Evolutionary conservation across 2,329 filamentous ascomycete genomes (phyloP), one percentile per base, ranked within the genome.

Genomic region (Botryotinia calthae): DNA sequence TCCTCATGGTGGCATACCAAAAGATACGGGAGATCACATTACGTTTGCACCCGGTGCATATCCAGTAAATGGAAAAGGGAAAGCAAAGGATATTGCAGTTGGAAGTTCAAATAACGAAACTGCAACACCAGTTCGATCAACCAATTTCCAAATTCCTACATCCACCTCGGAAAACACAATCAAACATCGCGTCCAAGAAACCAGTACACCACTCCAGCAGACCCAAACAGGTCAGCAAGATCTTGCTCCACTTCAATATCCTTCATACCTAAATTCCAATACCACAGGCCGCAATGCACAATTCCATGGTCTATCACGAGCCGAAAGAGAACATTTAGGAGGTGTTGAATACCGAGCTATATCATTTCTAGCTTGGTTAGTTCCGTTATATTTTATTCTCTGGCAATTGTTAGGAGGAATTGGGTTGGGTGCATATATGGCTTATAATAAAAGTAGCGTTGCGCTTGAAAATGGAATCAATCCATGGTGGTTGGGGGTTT

Each of bases 401-500:
- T 91, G 87, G 84, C 89, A 91, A 78, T 72, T 90, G 2, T 79
- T 91, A 6, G 87, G 87, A 2, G 85, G 84, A 74, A 77, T 91
- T n/a, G 86, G 86, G 2, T 82, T 91, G 16, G 90, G 87, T 16
- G 88, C 87, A 25, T 92, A 88, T 84, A 87, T 91, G 71, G 84
- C 84, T 25, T 80, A 83, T 73, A 84, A 90, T 74, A 84, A 84
- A 61, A 82, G 87, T 0, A 81, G 82, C 14, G 82, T 84, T 6
- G 84, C 88, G 0, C 78, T 81, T 2, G 81, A 79, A 7, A 91
- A 92, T 78, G 88, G 86, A 20, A 84, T 90, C 71, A 87, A 89
- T 73, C 87, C 90, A 48, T 91, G 88, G 88, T 92, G 90, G 90
- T 83, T 89, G 3, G 90, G 90, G 58, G 86, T 89, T 62, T 93